Conservation (phyloP, 495 filamentous ascomycete genomes). For the Tuber magnatum region DNA sequence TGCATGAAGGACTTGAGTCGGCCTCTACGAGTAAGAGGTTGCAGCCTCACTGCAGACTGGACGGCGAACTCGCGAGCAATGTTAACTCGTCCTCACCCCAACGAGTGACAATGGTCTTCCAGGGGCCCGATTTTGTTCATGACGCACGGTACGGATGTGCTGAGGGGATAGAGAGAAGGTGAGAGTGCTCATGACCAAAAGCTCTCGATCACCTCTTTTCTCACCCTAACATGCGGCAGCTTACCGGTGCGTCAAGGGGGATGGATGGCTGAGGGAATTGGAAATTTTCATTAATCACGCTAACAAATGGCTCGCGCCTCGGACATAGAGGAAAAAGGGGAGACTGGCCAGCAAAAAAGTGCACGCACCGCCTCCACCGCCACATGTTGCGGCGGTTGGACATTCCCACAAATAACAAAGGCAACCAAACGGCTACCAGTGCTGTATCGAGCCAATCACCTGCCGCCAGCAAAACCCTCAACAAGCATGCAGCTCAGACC, state of each 20-base stretch:
- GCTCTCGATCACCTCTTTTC: not conserved
- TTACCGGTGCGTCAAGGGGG: not conserved
- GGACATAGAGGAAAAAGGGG: not conserved
- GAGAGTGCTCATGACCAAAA: not conserved
- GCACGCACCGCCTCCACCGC: slow-evolving; percentile 28
- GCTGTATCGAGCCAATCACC: slow-evolving; percentile 16
- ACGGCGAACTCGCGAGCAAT: not conserved
- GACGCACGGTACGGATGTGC: not conserved
- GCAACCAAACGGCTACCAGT: not conserved
- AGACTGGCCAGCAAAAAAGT: not conserved
- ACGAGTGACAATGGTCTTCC: not conserved
- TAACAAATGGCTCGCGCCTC: not conserved
- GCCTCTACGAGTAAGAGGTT: not conserved
- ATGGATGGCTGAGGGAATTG: not conserved
- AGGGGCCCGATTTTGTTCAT: not conserved
- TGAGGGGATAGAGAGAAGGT: not conserved
- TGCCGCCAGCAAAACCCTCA: slow-evolving; percentile 22
- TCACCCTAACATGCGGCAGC: not conserved
- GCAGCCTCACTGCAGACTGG: not conserved
- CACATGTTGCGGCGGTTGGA: slow-evolving; percentile 19
- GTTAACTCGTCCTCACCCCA: not conserved
- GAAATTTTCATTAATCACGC: not conserved
- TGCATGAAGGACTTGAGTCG: not conserved
- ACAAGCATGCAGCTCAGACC: slow-evolving; percentile 15
- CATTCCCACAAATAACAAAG: slow-evolving; percentile 24